A percentile compares a stretch with the other conserved stretches of the same genome.
Conservation (phyloP, 1,284 basidiomycete genomes). For the Papiliotrema fonsecae region DNA sequence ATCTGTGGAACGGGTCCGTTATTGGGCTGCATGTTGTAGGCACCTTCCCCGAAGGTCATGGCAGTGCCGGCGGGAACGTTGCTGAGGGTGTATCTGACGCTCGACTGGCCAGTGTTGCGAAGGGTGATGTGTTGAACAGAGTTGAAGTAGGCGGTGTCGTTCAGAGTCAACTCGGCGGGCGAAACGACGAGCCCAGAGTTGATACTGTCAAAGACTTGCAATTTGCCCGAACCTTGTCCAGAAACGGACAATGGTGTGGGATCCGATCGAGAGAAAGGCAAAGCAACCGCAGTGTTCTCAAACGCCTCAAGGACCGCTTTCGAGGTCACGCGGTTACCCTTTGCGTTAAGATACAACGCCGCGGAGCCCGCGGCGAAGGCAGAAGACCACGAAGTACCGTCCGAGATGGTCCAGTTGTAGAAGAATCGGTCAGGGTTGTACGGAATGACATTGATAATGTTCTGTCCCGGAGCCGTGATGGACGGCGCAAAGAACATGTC, state of each 20-base stretch:
- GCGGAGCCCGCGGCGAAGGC: constrained; percentile 59
- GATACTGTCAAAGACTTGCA: constrained; percentile 62
- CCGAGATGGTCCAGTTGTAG: constrained; percentile 27
- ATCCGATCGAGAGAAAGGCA: constrained; percentile 54
- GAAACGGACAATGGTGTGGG: constrained; percentile 58
- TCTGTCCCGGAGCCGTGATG: constrained; percentile 59
- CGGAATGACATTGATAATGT: constrained; percentile 36
- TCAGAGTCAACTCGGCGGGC: constrained; percentile 60
- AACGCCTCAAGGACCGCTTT: constrained; percentile 54
- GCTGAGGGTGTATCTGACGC: constrained; percentile 23
- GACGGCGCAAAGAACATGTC: constrained; percentile 58
- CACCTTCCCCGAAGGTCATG: constrained; percentile 21
- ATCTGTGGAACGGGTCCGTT: constrained; percentile 24
- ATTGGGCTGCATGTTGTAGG: constrained; percentile 26
- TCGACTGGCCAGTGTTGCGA: constrained; percentile 26
- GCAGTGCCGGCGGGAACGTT: constrained; percentile 32
- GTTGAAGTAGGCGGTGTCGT: constrained; percentile 63
- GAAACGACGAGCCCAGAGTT: constrained; percentile 56
- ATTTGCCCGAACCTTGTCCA: constrained; percentile 62
- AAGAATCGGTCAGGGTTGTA: constrained; percentile 13
- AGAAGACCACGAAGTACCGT: constrained; percentile 58
- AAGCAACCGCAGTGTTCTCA: constrained; percentile 56
- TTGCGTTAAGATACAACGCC: constrained; percentile 59
- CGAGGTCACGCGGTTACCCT: constrained; percentile 50
- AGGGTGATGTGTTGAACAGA: constrained; percentile 45